These are phyloP conservation scores for Ophiostoma angusticollis DNA, from an alignment of 2,329 filamentous ascomycete species.

Conservation along the genomic window DNA sequence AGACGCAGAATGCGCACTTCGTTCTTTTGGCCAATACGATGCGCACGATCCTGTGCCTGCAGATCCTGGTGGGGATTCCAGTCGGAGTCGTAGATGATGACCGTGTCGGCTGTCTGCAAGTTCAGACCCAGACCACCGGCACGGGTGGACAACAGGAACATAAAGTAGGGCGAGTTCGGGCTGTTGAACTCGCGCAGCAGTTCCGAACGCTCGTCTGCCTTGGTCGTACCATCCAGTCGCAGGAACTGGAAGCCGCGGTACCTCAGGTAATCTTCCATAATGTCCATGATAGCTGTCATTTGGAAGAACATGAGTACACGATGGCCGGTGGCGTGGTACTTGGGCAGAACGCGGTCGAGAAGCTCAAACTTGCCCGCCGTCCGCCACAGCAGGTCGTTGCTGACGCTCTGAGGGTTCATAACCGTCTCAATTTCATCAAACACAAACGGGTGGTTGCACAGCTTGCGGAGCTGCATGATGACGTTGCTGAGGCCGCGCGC, in stretches of 20 bases:
- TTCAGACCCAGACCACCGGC: conserved; percentile 96
- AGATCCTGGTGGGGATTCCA: conserved; percentile 99
- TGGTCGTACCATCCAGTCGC: conserved; percentile 90
- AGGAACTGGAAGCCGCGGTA: conserved; percentile 75
- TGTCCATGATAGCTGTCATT: conserved; percentile 99
- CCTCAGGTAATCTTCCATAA: conserved; percentile 96
- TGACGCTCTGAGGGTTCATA: conserved; percentile 81
- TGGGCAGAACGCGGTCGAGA: conserved; percentile 80
- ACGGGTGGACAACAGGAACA: conserved; percentile 96
- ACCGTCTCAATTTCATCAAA: conserved; percentile 97
- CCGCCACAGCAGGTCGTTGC: conserved; percentile 90
- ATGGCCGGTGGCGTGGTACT: conserved; percentile 84
- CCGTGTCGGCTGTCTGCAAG: conserved; percentile 91
- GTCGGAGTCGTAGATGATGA: conserved; percentile 99
- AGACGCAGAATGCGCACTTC: conserved; percentile 92
- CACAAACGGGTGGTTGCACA: conserved; percentile 98
- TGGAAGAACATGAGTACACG: conserved; percentile 99
- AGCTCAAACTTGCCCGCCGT: conserved; percentile 96
- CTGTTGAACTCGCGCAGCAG: conserved; percentile 81
- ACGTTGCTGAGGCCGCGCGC: conserved; percentile 96
- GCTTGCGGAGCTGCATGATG: conserved; percentile 98
- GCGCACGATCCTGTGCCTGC: conserved; percentile 97
- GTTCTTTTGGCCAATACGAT: conserved; percentile 99
- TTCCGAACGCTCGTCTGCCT: conserved; percentile 92
- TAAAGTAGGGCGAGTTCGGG: conserved; percentile 84